Evolutionary conservation across 2,329 filamentous ascomycete species (phyloP).

Genomic region (Scopulariopsis brevicaulis): DNA sequence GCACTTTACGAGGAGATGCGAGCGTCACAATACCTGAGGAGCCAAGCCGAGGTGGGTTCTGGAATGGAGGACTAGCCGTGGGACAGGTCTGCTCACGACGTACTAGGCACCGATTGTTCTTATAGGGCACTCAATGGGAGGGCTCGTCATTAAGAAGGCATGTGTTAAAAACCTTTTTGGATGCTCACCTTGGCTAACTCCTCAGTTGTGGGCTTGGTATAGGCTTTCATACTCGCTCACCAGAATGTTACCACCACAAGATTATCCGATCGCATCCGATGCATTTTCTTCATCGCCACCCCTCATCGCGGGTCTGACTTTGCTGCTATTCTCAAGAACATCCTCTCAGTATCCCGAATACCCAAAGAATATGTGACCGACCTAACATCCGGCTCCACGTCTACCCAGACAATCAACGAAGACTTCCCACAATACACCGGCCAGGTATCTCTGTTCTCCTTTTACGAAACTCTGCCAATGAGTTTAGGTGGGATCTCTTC

Average conservation of each 20-base stretch:
- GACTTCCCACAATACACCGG: constrained; percentile 15
- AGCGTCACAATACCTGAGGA: background rate
- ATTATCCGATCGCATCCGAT: constrained; percentile 9
- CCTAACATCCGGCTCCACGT: constrained; percentile 11
- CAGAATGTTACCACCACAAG: too few species aligned
- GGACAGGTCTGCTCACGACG: background rate
- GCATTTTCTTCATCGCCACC: constrained; percentile 22
- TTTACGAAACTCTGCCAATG: constrained; percentile 19
- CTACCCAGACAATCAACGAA: constrained; percentile 18
- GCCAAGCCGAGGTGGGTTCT: too few species aligned
- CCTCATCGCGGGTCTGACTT: constrained; percentile 20
- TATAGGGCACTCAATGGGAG: constrained; percentile 17
- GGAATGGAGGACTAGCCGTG: too few species aligned
- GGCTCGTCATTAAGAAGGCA: constrained; percentile 21
- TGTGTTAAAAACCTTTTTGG: too few species aligned
- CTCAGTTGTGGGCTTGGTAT: too few species aligned
- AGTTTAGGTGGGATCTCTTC: constrained; percentile 11
- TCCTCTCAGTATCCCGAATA: constrained; percentile 7
- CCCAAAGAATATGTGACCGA: constrained; percentile 6
- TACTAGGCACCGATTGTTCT: constrained; percentile 14
- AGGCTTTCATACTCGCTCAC: too few species aligned
- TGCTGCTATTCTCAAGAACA: constrained; percentile 14
- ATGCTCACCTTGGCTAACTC: too few species aligned
- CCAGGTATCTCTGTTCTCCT: constrained; percentile 19
- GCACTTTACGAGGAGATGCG: constrained; percentile 10